Evolutionary conservation across 2,329 filamentous ascomycete species (phyloP).

Genomic region (Malbranchea zuffiana): DNA sequence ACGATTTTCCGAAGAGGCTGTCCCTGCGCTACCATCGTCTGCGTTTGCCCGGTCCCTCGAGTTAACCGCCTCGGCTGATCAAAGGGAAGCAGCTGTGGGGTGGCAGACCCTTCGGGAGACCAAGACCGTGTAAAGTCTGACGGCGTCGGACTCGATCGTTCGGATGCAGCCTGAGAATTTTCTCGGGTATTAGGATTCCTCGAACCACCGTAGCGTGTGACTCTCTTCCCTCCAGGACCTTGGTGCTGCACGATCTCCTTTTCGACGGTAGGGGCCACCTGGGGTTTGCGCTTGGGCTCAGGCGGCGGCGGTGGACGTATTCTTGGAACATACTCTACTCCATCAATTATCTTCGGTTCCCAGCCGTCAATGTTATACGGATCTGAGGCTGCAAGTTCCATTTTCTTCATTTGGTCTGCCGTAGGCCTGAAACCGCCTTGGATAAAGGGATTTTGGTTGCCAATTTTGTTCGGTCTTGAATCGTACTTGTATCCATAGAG

Average conservation of each 20-base stretch:
- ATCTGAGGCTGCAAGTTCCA: conserved; percentile 26
- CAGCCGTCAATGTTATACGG: conserved; percentile 36
- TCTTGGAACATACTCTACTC: conserved; percentile 28
- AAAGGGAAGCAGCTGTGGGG: conserved; percentile 11
- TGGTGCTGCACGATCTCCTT: conserved; percentile 2
- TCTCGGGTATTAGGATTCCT: conserved; percentile 11
- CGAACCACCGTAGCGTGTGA: conserved; percentile 13
- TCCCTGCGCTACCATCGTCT: not conserved
- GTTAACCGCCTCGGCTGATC: conserved; percentile 22
- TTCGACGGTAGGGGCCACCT: conserved; percentile 7
- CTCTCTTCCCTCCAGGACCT: conserved; percentile 10
- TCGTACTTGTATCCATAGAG: conserved; percentile 51
- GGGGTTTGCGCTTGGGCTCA: conserved; percentile 21
- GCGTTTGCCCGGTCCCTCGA: conserved; percentile 5
- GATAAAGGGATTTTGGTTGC: conserved; percentile 47
- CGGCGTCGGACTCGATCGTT: conserved; percentile 12
- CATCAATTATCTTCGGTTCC: conserved; percentile 27
- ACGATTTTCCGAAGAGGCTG: not conserved
- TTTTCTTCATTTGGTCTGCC: conserved; percentile 32
- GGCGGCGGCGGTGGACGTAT: conserved; percentile 20
- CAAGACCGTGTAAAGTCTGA: conserved; percentile 9
- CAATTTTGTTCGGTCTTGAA: conserved; percentile 35
- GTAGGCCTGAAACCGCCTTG: conserved; percentile 41
- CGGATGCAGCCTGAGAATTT: conserved; percentile 12
- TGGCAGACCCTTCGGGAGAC: conserved; percentile 11